phyloP scores from a whole-genome alignment of 2,329 filamentous ascomycete species.

The Balansia obtecta region DNA sequence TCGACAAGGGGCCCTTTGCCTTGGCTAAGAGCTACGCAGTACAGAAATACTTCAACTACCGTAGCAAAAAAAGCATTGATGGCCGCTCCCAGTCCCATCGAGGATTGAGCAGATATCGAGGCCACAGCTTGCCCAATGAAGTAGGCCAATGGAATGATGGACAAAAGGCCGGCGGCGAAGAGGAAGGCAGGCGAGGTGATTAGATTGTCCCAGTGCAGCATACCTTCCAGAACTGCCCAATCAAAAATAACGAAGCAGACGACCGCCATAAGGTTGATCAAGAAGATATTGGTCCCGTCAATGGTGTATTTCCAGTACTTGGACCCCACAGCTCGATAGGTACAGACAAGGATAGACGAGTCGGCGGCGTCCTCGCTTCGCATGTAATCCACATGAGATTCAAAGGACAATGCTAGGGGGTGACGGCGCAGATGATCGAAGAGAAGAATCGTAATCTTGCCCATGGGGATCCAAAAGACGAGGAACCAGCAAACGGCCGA shows the following conservation, averaged over 20 bases:
- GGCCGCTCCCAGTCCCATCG: slow-evolving; percentile 92
- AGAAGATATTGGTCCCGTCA: slow-evolving; percentile 96
- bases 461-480: slow-evolving; percentile 98
- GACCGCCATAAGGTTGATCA: slow-evolving; percentile 90
- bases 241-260: slow-evolving; percentile 94
- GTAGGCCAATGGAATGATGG: slow-evolving; percentile 92
- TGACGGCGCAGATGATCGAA: slow-evolving; percentile 88
- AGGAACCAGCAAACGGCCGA: slow-evolving; percentile 89
- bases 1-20: slow-evolving; percentile 90
- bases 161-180: slow-evolving; percentile 72
- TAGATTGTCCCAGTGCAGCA: slow-evolving; percentile 56
- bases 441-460: slow-evolving; percentile 79
- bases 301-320: slow-evolving; percentile 99
- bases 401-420: slow-evolving; percentile 84
- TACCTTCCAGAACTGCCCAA: slow-evolving; percentile 64
- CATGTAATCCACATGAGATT: slow-evolving; percentile 68
- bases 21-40: slow-evolving; percentile 85
- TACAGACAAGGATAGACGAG: slow-evolving; percentile 85
- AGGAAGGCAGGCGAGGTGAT: slow-evolving; percentile 77
- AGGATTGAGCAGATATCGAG: slow-evolving; percentile 95
- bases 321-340: slow-evolving; percentile 83
- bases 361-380: slow-evolving; percentile 60
- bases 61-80: slow-evolving; percentile 99
- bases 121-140: slow-evolving; percentile 98
- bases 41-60: slow-evolving; percentile 92